These are phyloP conservation scores for Chenopodium suecicum DNA, from an alignment of 148 eudicot species.

Conservation along the genomic window DNA sequence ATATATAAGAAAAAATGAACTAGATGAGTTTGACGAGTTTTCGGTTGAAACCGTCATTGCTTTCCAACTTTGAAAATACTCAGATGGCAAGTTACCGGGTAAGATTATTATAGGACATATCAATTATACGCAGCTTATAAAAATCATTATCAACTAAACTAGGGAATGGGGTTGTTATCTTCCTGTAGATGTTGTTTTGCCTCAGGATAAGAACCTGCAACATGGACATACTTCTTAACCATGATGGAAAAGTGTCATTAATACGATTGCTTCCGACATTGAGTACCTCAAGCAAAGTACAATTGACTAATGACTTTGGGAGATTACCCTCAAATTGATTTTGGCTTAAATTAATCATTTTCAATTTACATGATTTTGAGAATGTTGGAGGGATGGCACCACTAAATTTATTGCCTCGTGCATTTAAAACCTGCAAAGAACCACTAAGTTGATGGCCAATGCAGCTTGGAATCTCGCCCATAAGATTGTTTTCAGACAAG, in stretches of 20 bases:
- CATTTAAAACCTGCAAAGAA: conserved; percentile 15
- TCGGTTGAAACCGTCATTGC: too few relatives aligned
- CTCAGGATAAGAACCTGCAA: conserved; percentile 15
- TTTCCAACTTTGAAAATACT: too few relatives aligned
- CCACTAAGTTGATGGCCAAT: conserved; percentile 17
- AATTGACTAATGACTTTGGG: conserved; percentile 25
- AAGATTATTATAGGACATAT: too few relatives aligned
- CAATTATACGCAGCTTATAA: too few relatives aligned
- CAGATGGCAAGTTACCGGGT: too few relatives aligned
- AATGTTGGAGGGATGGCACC: conserved; percentile 18
- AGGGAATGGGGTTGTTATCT: too few relatives aligned
- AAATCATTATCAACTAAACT: too few relatives aligned
- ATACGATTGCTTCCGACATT: conserved; percentile 34
- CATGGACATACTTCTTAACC: conserved; percentile 31
- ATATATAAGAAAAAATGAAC: too few relatives aligned
- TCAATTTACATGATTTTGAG: conserved; percentile 1
- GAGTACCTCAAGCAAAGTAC: conserved; percentile 30
- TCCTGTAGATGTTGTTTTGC: too few relatives aligned
- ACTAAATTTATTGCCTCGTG: conserved; percentile 21
- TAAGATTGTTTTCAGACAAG: conserved; percentile 29
- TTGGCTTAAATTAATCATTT: conserved; percentile 22
- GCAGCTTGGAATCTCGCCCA: conserved; percentile 33
- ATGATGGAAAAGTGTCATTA: conserved; percentile 39
- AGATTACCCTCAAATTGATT: conserved; percentile 23
- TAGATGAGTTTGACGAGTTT: too few relatives aligned